A percentile compares a stretch with the other conserved stretches of the same genome.
phyloP scores from a whole-genome alignment of 108 stramenopile species.

The Stephanodiscus minutulus region DNA sequence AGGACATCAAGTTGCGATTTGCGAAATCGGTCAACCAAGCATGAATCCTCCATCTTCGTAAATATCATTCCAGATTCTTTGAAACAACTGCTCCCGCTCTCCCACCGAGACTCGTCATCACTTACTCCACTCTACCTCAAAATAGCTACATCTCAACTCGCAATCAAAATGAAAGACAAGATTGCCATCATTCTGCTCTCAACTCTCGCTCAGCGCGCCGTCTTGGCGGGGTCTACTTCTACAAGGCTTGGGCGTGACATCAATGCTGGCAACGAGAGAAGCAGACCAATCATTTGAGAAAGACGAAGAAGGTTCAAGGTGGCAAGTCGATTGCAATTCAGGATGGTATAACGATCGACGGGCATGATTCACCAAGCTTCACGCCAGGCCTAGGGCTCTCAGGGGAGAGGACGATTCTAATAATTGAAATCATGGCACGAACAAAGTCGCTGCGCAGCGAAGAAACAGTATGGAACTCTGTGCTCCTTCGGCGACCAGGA shows the following conservation, averaged over 20 bases:
- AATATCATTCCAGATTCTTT: no score
- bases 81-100: background rate
- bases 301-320: conserved; percentile 2
- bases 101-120: background rate
- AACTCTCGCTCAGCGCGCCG: background rate
- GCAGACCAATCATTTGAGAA: conserved; percentile 17
- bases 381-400: background rate
- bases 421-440: conserved; percentile 39
- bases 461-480: conserved; percentile 25
- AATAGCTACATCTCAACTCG: background rate
- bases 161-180: background rate
- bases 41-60: no score
- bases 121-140: background rate
- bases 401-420: background rate
- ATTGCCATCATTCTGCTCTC: conserved; percentile 3
- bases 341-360: conserved; percentile 11
- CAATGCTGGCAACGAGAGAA: background rate
- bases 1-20: no score
- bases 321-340: background rate
- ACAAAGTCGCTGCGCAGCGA: conserved; percentile 21
- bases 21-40: no score
- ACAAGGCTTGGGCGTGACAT: conserved; percentile 2
- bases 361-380: background rate
- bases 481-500: conserved; percentile 26
- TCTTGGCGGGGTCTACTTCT: conserved; percentile 1